phyloP scores from a whole-genome alignment of 225 moss, liverwort and hornwort species.

The Asterella californica region DNA sequence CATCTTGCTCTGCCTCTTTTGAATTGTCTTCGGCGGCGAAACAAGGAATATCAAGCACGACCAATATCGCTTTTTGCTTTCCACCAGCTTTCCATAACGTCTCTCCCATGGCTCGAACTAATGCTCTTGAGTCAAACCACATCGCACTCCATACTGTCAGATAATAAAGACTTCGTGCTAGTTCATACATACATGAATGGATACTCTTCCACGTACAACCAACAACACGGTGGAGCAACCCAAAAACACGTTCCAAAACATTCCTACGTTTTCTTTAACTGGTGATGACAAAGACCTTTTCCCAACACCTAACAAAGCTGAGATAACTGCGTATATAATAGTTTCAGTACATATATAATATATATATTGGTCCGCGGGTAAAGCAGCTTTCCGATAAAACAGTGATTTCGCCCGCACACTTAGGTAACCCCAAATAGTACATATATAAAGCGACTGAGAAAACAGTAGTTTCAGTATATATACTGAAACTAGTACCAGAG shows the following conservation, averaged over 20 bases:
- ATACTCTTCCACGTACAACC: not conserved
- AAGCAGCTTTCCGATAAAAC: no score
- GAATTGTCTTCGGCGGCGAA: constrained; percentile 50
- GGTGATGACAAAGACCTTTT: not conserved
- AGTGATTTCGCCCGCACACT: no score
- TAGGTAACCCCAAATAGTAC: no score
- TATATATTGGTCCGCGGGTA: no score
- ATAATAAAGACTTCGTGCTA: not conserved
- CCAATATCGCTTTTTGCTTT: constrained; percentile 69
- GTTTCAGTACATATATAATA: no score
- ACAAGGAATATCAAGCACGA: constrained; percentile 84
- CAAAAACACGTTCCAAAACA: not conserved
- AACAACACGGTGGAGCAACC: not conserved
- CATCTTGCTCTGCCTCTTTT: constrained; percentile 88
- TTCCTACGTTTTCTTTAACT: not conserved
- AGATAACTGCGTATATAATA: no score
- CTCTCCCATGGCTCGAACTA: constrained; percentile 93
- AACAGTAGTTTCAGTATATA: not conserved
- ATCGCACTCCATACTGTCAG: not conserved
- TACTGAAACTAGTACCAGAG: not conserved
- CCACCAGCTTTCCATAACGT: constrained; percentile 95
- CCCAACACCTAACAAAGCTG: not conserved
- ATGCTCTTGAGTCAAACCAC: constrained; percentile 52
- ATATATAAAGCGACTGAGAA: no score
- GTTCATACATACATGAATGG: not conserved